Base-by-base conservation (phyloP, 495 filamentous ascomycete species). In the Sphaerosporella brunnea region DNA sequence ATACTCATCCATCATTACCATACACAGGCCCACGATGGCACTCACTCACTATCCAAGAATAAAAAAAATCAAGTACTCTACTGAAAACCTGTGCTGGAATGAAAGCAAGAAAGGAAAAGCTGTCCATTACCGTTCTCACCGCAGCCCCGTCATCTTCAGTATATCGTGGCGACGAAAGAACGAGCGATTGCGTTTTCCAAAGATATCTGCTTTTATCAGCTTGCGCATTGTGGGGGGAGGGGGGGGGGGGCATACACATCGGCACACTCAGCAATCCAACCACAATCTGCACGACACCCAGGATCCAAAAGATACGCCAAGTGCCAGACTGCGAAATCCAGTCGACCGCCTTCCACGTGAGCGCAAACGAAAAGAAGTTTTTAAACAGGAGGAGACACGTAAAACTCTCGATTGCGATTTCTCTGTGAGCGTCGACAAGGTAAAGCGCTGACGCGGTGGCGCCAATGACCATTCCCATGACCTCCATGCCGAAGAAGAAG, bases 361-460 rank as follows among this genome's bases (percentile, higher is more conserved):
- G 66, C 4, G 73, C 80, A 53, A 93, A 94, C 55, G 76, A 80
- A 67, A 95, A 90, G 48, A 94, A 69, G 53, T 93, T 94, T 64
- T 85, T 94, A 71, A 95, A 95, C 19, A 95, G 73, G 42, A 94
- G 68, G 54, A 93, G 69, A 65, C 80, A 82, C 0, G 86, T 95
- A 61, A 95, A 93, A 2, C 79, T 82, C 66, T 95, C 87, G 37
- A 95, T 77, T 1, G 85, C 75, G 44, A 95, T 78, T 47, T 84
- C 75, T 8, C 85, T 78, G 64, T 94, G 85, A 1, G 87, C 87
- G 66, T 95, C 87, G 0, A 93, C 84, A 54, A 95, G 82, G 54
- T 95, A 95, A n/a, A 95, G 62, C 0, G 83, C 79, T 43, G 77
- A 79, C 0, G 80, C 76, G 4, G 93, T 84, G 0, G 87, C 86